These are phyloP conservation scores for Piromyces finnis DNA, from an alignment of 192 early-diverging fungal genomes.

Conservation along the genomic window DNA sequence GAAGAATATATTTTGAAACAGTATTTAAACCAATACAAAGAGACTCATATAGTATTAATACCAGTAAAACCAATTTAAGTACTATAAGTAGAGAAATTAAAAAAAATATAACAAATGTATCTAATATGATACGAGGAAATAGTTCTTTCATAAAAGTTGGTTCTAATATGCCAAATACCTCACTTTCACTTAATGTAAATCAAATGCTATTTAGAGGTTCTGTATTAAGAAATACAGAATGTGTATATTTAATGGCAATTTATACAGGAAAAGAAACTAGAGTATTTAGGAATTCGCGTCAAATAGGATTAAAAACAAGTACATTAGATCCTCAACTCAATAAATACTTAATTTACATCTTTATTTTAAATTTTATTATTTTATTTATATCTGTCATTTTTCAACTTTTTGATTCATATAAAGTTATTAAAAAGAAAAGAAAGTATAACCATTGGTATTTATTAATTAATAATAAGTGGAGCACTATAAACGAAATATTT, in stretches of 20 bases:
- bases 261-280: slow-evolving; percentile 32
- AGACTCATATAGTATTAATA: neutral
- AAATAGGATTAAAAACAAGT: neutral
- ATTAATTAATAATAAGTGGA: neutral
- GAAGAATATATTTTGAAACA: neutral
- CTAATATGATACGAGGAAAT: neutral
- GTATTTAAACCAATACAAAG: neutral
- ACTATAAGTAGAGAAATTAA: neutral
- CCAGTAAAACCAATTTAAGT: neutral
- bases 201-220: slow-evolving; percentile 75
- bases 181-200: slow-evolving; percentile 42
- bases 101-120: neutral
- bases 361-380: neutral
- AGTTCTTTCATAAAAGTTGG: neutral
- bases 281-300: neutral
- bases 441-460: neutral
- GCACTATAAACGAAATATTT: neutral
- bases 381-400: neutral
- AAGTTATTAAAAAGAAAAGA: neutral
- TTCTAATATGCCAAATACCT: neutral
- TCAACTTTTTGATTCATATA: neutral
- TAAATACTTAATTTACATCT: neutral
- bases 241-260: slow-evolving; percentile 51
- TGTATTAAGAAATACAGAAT: slow-evolving; percentile 65
- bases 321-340: neutral